Conservation (phyloP, 495 filamentous ascomycete genomes). For the Cetradonia linearis region DNA sequence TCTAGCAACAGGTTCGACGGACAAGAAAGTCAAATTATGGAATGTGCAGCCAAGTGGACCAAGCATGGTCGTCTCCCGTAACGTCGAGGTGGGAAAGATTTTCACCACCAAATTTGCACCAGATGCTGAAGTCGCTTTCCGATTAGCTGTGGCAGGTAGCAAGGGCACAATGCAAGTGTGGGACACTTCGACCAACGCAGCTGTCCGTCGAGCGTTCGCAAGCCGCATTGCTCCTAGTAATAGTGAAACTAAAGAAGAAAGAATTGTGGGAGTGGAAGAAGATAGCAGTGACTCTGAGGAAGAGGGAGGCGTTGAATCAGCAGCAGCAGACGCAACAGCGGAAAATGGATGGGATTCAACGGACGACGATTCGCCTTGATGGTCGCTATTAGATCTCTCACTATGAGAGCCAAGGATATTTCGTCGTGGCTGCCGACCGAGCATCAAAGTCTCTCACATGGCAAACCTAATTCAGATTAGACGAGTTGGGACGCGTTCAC, state of each 20-base stretch:
- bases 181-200: slow-evolving; percentile 91
- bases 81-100: slow-evolving; percentile 87
- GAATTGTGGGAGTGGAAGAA: slow-evolving; percentile 57
- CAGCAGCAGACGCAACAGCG: slow-evolving; percentile 35
- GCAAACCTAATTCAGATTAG: neutral
- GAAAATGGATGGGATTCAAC: slow-evolving; percentile 67
- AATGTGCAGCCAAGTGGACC: slow-evolving; percentile 68
- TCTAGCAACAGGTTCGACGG: slow-evolving; percentile 82
- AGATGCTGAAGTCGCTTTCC: slow-evolving; percentile 78
- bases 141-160: slow-evolving; percentile 86
- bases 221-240: slow-evolving; percentile 51
- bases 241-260: slow-evolving; percentile 58
- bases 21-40: slow-evolving; percentile 95
- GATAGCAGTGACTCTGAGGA: slow-evolving; percentile 55
- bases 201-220: slow-evolving; percentile 80
- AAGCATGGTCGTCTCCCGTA: slow-evolving; percentile 79
- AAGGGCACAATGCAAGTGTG: slow-evolving; percentile 89
- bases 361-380: slow-evolving; percentile 59
- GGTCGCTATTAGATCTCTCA: neutral
- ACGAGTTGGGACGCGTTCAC: neutral
- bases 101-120: slow-evolving; percentile 86
- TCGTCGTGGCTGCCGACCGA: slow-evolving; percentile 1
- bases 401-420: neutral
- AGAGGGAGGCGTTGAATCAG: slow-evolving; percentile 48
- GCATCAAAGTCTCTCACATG: neutral